Base-by-base conservation (phyloP, 192 early-diverging fungal genomes). In the Diversispora epigaea region DNA sequence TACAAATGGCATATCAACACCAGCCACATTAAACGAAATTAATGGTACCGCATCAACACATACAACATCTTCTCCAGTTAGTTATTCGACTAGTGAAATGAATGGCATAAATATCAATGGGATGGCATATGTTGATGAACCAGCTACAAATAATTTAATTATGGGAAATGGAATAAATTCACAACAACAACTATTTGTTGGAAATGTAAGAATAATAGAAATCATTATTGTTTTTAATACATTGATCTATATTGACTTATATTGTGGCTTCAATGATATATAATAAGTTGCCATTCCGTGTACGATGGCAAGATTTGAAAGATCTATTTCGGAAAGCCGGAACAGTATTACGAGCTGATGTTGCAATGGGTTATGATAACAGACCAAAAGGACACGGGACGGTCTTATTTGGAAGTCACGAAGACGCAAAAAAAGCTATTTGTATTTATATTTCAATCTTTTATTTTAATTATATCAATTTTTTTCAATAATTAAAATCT, bases 281-380 rank as follows among this genome's bases (percentile, higher is more conserved):
- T 32, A 32, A 54, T 54, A 71, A 93, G 88, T 77, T 93, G 47
- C 91, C 92, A 4, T 93, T 89, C 66, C 76, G 83, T 56, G 84
- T 91, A n/a, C 80, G 87, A 60, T 92, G 90, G 92, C 92, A 92
- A 79, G 90, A 92, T 55, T 76, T 91, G 39, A 91, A 89, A 54
- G 87, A 89, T 75, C 69, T 86, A 15, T 91, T 94, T 81, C 79
- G 88, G 56, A 82, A 91, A 58, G 87, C 88, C n/a, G 93, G 91
- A 41, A 80, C 80, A 15, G 87, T 92, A 9, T 65, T 88, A 43
- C 83, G 92, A 8, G 87, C 89, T 9, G 92, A 92, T 77, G 88
- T 93, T 25, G 81, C 82, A 3, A 71, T 85, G 58, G 79, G 81
- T 32, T 80, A 70, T 11, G 86, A 89, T 60, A 82, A 89, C 58